These are phyloP conservation scores for Coniochaeta ligniaria DNA, from an alignment of 2,329 filamentous ascomycete species.

Conservation along the genomic window DNA sequence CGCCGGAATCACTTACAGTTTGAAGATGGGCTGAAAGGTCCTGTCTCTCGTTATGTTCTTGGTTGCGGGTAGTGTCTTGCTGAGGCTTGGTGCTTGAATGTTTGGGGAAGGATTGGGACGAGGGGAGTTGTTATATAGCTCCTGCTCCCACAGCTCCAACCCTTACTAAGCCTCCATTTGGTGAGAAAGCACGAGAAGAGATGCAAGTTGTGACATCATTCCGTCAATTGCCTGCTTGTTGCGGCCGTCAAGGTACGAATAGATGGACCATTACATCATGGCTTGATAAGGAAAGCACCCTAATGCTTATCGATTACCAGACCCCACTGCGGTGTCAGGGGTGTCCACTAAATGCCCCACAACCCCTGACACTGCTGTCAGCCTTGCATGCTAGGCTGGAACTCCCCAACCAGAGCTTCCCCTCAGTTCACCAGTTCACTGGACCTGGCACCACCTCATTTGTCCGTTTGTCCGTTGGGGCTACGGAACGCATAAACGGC, in stretches of 20 bases:
- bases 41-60: neutral
- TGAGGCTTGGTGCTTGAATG: neutral
- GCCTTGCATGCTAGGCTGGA: conserved; percentile 9
- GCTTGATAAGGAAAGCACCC: neutral
- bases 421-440: conserved; percentile 5
- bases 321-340: neutral
- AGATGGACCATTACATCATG: conserved; percentile 14
- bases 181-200: neutral
- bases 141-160: neutral
- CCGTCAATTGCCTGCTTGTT: neutral
- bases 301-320: neutral
- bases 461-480: neutral
- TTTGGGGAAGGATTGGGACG: neutral
- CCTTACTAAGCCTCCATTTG: neutral
- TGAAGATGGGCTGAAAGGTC: neutral
- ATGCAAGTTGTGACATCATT: neutral
- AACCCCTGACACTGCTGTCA: neutral
- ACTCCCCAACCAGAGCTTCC: neutral
- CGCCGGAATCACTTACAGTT: neutral
- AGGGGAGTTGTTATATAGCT: neutral
- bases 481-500: conserved; percentile 11
- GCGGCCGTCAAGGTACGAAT: neutral
- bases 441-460: no score
- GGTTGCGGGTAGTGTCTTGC: no score
- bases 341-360: no score